A percentile compares a stretch with the other conserved stretches of the same genome.
Conservation (phyloP, 2,329 filamentous ascomycete species). For the Fusarium miscanthi region DNA sequence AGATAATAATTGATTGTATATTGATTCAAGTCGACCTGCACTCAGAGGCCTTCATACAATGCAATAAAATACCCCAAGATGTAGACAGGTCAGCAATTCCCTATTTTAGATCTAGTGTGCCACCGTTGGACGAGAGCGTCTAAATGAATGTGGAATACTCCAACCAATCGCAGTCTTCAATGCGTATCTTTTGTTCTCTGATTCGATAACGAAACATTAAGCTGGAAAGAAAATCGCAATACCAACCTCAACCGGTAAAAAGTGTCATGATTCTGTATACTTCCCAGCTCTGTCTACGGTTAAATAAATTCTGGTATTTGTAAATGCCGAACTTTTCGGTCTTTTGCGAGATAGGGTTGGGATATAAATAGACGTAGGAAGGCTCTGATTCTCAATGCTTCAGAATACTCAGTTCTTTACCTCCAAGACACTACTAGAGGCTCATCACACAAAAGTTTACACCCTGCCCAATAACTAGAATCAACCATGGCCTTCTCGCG, state of each 20-base stretch:
- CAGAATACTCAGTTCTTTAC: fast-evolving
- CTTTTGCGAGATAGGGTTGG: fast-evolving
- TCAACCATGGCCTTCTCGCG: background rate
- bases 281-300: too few relatives aligned
- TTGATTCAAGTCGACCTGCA: background rate
- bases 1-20: background rate
- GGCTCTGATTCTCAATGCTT: fast-evolving
- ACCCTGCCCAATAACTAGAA: fast-evolving
- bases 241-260: background rate
- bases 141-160: background rate
- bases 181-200: background rate
- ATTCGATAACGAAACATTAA: background rate
- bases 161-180: background rate
- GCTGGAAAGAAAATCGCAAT: background rate
- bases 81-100: background rate
- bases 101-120: background rate
- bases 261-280: too few relatives aligned
- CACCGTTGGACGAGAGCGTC: background rate
- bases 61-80: too few relatives aligned
- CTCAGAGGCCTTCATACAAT: background rate
- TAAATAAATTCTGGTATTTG: fast-evolving
- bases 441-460: background rate
- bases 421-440: fast-evolving
- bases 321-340: background rate
- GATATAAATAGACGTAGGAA: background rate